Base-by-base conservation (phyloP, 1,284 basidiomycete genomes). In the Ustilago nuda region DNA sequence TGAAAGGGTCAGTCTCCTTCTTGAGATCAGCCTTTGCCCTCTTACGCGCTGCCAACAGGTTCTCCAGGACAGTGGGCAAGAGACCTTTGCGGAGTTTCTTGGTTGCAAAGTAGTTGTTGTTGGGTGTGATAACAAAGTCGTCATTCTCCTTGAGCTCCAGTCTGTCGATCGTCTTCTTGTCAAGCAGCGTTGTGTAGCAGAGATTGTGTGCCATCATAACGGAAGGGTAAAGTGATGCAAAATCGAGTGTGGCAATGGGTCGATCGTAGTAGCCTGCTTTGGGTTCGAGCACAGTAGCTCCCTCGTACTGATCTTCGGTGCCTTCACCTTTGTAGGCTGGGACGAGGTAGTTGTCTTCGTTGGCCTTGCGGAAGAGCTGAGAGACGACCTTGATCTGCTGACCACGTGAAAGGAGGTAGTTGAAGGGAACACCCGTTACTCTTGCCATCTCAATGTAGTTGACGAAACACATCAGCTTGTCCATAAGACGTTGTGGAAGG, bases 161-260 rank as follows among this genome's bases (percentile, higher is more conserved):
- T 2, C 82, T 75, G 15, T 85, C 82, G 66, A 85, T 84, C 13
- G 80, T 85, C 53, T 79, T 73, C 72, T 81, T 80, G 72, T 81
- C 80, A 43, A 85, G 69, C 32, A 85, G 66, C 13, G 84, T 85
- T 5, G 84, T 85, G 69, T 85, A 85, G 76, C 84, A 85, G 27
- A 85, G 73, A 59, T 85, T 85, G 73, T 85, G 84, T 17, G 83
- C 84, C 84, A 85, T 85, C 84, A 85, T 85, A 61, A 85, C 84
- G 7, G 83, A 85, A 1, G 84, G 84, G 43, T 85, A 85, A 30
- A 85, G 80, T 35, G 84, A 85, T 5, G 83, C 83, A 66, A 85
- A 85, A 76, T 85, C 84, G 37, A 85, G 76, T 15, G 84, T 85
- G 17, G 84, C 80, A 36, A 85, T 80, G 30, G 84, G 84, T 56